phyloP scores from a whole-genome alignment of 257 asterid species.

The Anisodus tanguticus region DNA sequence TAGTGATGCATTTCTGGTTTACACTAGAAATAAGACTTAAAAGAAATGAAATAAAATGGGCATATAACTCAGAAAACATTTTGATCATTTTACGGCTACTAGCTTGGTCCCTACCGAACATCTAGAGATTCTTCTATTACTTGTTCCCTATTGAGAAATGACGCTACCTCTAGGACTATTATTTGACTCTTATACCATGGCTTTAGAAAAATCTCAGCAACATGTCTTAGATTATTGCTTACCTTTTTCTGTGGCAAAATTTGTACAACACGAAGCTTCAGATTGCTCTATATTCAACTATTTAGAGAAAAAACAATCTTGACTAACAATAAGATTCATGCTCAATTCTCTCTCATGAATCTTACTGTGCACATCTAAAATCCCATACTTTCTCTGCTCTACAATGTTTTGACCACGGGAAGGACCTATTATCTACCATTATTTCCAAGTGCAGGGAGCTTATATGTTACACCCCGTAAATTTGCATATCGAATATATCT shows the following conservation, averaged over 20 bases:
- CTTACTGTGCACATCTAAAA: not conserved
- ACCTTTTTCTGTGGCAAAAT: not conserved
- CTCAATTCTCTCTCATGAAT: not conserved
- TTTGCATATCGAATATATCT: too few relatives aligned
- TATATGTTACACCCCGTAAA: not conserved
- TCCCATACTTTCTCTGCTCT: not conserved
- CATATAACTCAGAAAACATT: too few relatives aligned
- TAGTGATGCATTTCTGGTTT: not conserved
- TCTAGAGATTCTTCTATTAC: conserved; percentile 11
- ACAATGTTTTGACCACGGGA: not conserved
- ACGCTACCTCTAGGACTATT: not conserved
- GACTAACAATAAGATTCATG: not conserved
- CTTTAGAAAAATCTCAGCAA: not conserved
- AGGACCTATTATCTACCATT: conserved; percentile 17
- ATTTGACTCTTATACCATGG: not conserved
- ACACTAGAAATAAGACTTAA: not conserved
- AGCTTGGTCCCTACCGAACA: not conserved
- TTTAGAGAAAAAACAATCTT: not conserved
- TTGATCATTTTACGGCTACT: not conserved
- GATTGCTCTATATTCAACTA: not conserved
- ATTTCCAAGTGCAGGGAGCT: conserved; percentile 10
- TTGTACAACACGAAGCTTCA: conserved; percentile 18
- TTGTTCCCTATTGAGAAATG: conserved; percentile 19
- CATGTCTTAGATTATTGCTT: not conserved
- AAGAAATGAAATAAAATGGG: not conserved